Conservation (phyloP, 352 stramenopile species). For the Phytophthora capsici region DNA sequence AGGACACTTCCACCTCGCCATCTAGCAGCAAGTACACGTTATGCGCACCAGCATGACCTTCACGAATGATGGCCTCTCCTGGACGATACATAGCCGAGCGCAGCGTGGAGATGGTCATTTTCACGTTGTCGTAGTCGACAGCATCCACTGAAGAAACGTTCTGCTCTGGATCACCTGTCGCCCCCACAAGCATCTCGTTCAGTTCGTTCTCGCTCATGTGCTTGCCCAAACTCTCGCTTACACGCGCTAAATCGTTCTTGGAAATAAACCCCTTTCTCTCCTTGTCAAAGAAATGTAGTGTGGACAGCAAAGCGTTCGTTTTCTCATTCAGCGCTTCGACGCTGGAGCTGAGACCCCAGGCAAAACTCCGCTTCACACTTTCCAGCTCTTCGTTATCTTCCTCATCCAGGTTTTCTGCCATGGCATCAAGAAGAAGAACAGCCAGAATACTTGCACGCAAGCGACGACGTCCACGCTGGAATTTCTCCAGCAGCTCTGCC, state of each 20-base stretch:
- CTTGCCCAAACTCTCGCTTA: constrained; percentile 75
- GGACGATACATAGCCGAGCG: constrained; percentile 69
- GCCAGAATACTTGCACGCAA: constrained; percentile 82
- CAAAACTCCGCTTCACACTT: constrained; percentile 52
- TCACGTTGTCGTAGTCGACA: constrained; percentile 82
- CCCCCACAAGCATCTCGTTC: constrained; percentile 85
- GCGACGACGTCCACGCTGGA: constrained; percentile 76
- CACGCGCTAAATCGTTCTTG: constrained; percentile 74
- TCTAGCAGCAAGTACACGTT: constrained; percentile 83
- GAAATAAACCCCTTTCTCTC: constrained; percentile 86
- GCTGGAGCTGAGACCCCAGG: constrained; percentile 79
- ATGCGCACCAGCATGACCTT: constrained; percentile 70
- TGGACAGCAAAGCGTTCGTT: constrained; percentile 68
- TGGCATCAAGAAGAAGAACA: constrained; percentile 69
- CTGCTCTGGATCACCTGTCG: constrained; percentile 76
- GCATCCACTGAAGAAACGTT: constrained; percentile 52
- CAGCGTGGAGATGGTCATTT: constrained; percentile 83
- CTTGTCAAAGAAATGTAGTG: constrained; percentile 78
- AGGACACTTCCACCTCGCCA: constrained; percentile 80
- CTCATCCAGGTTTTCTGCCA: constrained; percentile 55
- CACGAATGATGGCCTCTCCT: constrained; percentile 76
- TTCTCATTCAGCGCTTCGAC: constrained; percentile 73
- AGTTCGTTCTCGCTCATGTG: constrained; percentile 78
- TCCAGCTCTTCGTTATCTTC: constrained; percentile 41
- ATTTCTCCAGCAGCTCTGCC: constrained; percentile 76